Conservation (phyloP, 208 protist species). For the Trypanosoma mega region DNA sequence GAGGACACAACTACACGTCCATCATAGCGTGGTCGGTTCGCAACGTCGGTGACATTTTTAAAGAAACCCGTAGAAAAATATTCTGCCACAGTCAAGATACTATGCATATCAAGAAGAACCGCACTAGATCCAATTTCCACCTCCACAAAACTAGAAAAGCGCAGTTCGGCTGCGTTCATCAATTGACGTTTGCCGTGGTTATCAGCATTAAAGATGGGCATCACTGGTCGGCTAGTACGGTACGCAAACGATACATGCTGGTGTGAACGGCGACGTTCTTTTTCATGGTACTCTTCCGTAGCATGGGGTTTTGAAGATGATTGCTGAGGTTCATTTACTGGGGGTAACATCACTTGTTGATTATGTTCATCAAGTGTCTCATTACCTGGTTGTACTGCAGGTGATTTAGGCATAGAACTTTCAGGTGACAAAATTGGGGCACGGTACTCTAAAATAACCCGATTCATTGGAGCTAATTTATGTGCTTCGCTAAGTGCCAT, state of each 20-base stretch:
- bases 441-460: conserved; percentile 37
- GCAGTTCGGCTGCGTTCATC: conserved; percentile 67
- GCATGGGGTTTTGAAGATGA: too few species aligned
- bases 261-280: neutral
- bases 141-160: conserved; percentile 73
- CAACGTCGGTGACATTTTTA: conserved; percentile 42
- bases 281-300: neutral
- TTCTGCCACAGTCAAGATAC: conserved; percentile 64
- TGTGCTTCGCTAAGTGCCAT: conserved; percentile 41
- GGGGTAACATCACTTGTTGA: neutral
- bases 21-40: conserved; percentile 76
- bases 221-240: conserved; percentile 64
- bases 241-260: conserved; percentile 71
- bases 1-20: conserved; percentile 29
- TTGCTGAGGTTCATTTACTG: too few species aligned
- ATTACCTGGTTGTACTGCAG: neutral
- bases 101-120: conserved; percentile 65
- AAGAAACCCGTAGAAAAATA: conserved; percentile 79
- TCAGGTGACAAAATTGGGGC: conserved; percentile 11
- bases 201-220: conserved; percentile 65
- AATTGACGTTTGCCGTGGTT: conserved; percentile 54
- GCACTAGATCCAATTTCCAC: conserved; percentile 62
- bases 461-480: conserved; percentile 39
- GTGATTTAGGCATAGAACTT: neutral
- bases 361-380: neutral